These are phyloP conservation scores for Hypoxylon perforatum DNA, from an alignment of 495 filamentous ascomycete genomes.

Conservation along the genomic window DNA sequence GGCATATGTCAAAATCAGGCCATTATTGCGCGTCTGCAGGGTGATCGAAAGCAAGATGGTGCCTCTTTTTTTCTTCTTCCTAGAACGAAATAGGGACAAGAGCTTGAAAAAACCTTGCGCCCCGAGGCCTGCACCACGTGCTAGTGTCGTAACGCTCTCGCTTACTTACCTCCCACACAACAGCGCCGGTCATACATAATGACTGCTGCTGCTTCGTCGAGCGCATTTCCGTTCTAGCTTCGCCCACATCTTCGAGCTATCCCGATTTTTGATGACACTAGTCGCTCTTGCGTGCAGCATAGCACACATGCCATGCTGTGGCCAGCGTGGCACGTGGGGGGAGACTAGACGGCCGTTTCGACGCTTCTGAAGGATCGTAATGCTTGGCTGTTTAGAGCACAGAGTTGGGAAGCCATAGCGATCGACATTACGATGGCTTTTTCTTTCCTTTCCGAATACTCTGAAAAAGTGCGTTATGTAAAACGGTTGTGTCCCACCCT, in stretches of 20 bases:
- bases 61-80: constrained; percentile 7
- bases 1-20: no score
- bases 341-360: constrained; percentile 6
- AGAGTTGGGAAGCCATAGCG: constrained; percentile 14
- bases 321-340: constrained; percentile 31
- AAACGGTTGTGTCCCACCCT: constrained; percentile 22
- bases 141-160: constrained; percentile 18
- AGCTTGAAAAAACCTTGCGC: constrained; percentile 13
- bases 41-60: constrained; percentile 1
- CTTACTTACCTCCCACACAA: constrained; percentile 15
- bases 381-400: constrained; percentile 13
- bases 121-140: constrained; percentile 31
- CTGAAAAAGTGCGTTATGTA: background rate
- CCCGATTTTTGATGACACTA: constrained; percentile 28
- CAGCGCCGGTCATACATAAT: constrained; percentile 6
- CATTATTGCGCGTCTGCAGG: constrained; percentile 13
- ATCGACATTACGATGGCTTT: constrained; percentile 9
- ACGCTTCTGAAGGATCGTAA: constrained; percentile 32
- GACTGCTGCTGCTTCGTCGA: background rate
- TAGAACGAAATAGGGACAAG: no score
- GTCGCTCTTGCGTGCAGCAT: constrained; percentile 23
- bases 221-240: constrained; percentile 4
- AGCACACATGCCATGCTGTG: constrained; percentile 6
- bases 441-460: background rate
- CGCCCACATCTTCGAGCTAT: constrained; percentile 10